Evolutionary conservation across 176 grass and related monocot genomes (phyloP).

Genomic region (Oryza glumipatula): DNA sequence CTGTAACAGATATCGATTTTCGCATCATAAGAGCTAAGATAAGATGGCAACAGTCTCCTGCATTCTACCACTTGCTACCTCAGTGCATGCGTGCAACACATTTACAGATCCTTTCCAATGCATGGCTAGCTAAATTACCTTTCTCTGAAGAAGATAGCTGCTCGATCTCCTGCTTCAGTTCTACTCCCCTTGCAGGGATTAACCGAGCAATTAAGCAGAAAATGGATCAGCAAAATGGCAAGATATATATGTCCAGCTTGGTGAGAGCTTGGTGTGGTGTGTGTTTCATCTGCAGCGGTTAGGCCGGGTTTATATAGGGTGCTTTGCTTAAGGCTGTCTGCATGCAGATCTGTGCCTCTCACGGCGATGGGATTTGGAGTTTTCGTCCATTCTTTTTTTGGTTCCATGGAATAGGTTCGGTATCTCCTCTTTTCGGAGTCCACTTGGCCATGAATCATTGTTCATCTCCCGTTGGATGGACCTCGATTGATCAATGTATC

Average conservation of each 20-base stretch:
- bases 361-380: not conserved
- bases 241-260: not conserved
- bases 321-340: not conserved
- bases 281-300: not conserved
- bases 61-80: conserved; percentile 6
- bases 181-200: not conserved
- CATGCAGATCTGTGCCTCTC: not conserved
- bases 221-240: not conserved
- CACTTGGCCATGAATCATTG: conserved; percentile 15
- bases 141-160: not conserved
- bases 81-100: not conserved
- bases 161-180: not conserved
- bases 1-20: not conserved
- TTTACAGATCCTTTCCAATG: not conserved
- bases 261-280: not conserved
- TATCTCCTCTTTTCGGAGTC: not conserved
- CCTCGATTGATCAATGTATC: not conserved
- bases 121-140: not conserved
- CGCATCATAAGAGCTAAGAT: not conserved
- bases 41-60: conserved; percentile 33
- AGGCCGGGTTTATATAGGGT: conserved; percentile 8
- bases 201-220: not conserved
- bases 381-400: conserved; percentile 33
- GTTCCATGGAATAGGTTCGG: conserved; percentile 27
- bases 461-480: not conserved